Base-by-base conservation (phyloP, 1,139 yeast species). In the Geotrichum phurueaensis region DNA sequence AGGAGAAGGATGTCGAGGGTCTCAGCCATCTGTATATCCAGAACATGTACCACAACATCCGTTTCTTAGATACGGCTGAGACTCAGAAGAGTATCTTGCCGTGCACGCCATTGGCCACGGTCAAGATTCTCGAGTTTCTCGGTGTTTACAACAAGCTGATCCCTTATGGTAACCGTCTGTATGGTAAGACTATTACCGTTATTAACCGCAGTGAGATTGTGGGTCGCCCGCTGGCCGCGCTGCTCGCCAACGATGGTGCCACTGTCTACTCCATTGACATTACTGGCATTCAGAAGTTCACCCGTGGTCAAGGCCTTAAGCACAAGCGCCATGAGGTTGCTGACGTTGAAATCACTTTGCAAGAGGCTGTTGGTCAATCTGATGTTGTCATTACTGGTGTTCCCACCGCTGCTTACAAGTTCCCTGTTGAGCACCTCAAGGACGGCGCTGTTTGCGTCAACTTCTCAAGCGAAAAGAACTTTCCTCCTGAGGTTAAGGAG, bases 341-440 rank as follows among this genome's bases (percentile, higher is more conserved):
- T 51, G 96, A 89, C 64, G 81, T 81, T 47, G 77, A 78, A 47
- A 72, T 73, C 29, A 76, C 79, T 25, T 73, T 92, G 51, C 84
- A 86, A 67, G 82, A 84, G 58, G 83, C 88, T 54, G 87, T 94
- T 1, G 80, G 83, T 36, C 80, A 78, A 57, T 90, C 97, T 39
- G 99, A 94, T 73, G 97, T 94, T 20, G 84, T 94, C 60, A 88
- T 94, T 67, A 94, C 99, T 1, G 99, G 99, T 58, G 99, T 94
- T 6, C 99, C 99, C 4, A 81, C 87, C 1, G 84, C 86, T 27
- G 70, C 73, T 53, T 94, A 92, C 78, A 91, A 90, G 75, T 91
- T 92, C 75, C 97, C 97, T 45, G 81, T 88, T 4, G 87, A 87
- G 63, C 80, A 80, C 67, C 84, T 92, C 63, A 84, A 85, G 69